These are phyloP conservation scores for Colletotrichum musae DNA, from an alignment of 2,329 filamentous ascomycete genomes.

Conservation along the genomic window DNA sequence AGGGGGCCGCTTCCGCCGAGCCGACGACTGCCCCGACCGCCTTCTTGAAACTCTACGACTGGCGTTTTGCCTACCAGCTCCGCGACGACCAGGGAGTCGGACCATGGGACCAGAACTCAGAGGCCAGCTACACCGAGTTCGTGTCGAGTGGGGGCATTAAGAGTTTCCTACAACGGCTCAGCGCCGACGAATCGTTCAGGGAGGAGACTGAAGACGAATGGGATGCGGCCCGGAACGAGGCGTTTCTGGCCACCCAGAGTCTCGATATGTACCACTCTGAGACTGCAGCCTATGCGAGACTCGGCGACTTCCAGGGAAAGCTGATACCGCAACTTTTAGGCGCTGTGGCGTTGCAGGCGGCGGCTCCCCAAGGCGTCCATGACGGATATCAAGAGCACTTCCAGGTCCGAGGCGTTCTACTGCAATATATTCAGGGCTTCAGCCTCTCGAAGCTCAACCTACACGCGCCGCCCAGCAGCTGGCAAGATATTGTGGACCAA, in stretches of 20 bases:
- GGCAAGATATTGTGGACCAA: conserved; percentile 44
- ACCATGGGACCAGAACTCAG: conserved; percentile 31
- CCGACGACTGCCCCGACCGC: not conserved
- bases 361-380: conserved; percentile 1
- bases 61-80: conserved; percentile 41
- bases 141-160: not conserved
- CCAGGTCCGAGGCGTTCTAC: conserved; percentile 41
- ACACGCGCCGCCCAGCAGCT: conserved; percentile 25
- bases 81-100: conserved; percentile 37
- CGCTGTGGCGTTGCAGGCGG: conserved; percentile 24
- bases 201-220: conserved; percentile 40
- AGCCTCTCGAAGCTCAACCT: conserved; percentile 27
- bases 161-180: conserved; percentile 21
- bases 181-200: not conserved
- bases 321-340: conserved; percentile 42
- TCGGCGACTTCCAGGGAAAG: conserved; percentile 42
- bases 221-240: conserved; percentile 42
- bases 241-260: conserved; percentile 35
- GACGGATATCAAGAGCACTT: conserved; percentile 15
- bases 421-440: conserved; percentile 43
- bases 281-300: conserved; percentile 40
- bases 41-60: conserved; percentile 46
- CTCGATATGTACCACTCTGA: conserved; percentile 38
- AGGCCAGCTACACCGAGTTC: conserved; percentile 7
- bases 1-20: not conserved